phyloP scores from a whole-genome alignment of 371 early-diverging fungal genomes.

The Rhizopus stolonifer region DNA sequence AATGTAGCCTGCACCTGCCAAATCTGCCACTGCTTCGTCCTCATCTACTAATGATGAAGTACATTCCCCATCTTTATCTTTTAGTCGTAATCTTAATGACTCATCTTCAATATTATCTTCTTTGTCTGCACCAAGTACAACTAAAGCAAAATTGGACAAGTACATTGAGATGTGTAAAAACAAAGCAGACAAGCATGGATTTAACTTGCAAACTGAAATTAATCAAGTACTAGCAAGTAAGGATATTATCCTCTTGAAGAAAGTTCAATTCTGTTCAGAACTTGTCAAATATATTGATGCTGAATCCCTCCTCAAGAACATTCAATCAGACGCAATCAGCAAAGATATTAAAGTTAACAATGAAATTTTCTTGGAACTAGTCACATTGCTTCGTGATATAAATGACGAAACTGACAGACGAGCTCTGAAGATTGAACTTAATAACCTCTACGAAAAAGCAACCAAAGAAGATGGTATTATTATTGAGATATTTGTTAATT shows the following conservation, averaged over 20 bases:
- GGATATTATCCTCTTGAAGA: slow-evolving; percentile 10
- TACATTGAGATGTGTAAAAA: slow-evolving; percentile 14
- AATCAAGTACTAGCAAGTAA: slow-evolving; percentile 19
- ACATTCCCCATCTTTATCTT: slow-evolving; percentile 9
- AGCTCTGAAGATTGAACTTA: slow-evolving; percentile 9
- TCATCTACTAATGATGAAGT: slow-evolving; percentile 4
- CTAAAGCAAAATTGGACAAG: slow-evolving; percentile 17
- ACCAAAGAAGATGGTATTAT: slow-evolving; percentile 13
- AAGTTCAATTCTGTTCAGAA: slow-evolving; percentile 7
- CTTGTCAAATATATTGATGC: slow-evolving; percentile 13
- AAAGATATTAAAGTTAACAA: slow-evolving; percentile 12
- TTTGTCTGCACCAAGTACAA: slow-evolving; percentile 3
- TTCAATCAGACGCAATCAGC: slow-evolving; percentile 7
- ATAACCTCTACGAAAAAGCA: slow-evolving; percentile 4
- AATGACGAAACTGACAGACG: slow-evolving; percentile 9
- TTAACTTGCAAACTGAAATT: slow-evolving; percentile 16
- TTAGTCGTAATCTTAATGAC: slow-evolving; percentile 6
- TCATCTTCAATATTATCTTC: not conserved
- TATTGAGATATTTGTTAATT: slow-evolving; percentile 13
- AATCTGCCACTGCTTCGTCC: slow-evolving; percentile 3
- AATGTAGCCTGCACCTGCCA: slow-evolving; percentile 8
- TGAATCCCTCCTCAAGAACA: slow-evolving; percentile 12
- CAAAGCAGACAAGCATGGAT: slow-evolving; percentile 18
- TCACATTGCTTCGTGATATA: slow-evolving; percentile 12
- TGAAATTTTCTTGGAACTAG: slow-evolving; percentile 1